Percentiles rank a stretch among this genome's conserved stretches.
phyloP scores from a whole-genome alignment of 768 basidiomycete genomes.

The Mycena albidolilacea region DNA sequence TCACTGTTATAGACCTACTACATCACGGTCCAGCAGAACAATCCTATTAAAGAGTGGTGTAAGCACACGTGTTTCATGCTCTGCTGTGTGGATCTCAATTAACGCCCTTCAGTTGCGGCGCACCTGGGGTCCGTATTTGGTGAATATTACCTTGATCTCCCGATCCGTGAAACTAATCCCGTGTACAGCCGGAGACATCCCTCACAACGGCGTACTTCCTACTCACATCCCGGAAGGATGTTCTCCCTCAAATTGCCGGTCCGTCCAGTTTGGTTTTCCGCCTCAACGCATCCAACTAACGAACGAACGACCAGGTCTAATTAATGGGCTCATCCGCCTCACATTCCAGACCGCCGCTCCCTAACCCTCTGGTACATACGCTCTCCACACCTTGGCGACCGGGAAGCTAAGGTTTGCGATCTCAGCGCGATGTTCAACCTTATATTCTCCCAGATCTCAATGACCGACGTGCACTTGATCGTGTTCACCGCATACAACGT shows the following conservation, averaged over 20 bases:
- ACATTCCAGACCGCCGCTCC: constrained; percentile 26
- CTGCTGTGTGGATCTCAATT: not conserved
- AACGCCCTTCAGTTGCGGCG: not conserved
- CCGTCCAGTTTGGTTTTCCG: no score
- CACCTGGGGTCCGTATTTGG: constrained; percentile 11
- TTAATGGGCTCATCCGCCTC: constrained; percentile 20
- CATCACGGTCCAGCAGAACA: not conserved
- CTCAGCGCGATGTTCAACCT: not conserved
- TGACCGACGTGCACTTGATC: not conserved
- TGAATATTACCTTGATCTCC: not conserved
- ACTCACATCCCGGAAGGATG: constrained; percentile 3
- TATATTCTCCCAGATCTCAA: not conserved
- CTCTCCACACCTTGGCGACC: not conserved
- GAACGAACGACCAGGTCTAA: not conserved
- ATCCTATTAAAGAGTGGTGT: constrained; percentile 1
- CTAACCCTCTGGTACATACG: constrained; percentile 15
- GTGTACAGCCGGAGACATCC: constrained; percentile 11
- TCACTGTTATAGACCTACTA: not conserved
- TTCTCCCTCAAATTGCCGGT: constrained; percentile 9
- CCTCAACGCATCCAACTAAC: no score
- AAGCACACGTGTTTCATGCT: not conserved
- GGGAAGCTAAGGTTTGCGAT: not conserved
- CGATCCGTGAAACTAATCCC: no score
- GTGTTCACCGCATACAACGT: constrained; percentile 9
- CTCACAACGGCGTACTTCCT: constrained; percentile 13